Conservation (phyloP, 225 moss, liverwort and hornwort species). For the Ulota crispa region DNA sequence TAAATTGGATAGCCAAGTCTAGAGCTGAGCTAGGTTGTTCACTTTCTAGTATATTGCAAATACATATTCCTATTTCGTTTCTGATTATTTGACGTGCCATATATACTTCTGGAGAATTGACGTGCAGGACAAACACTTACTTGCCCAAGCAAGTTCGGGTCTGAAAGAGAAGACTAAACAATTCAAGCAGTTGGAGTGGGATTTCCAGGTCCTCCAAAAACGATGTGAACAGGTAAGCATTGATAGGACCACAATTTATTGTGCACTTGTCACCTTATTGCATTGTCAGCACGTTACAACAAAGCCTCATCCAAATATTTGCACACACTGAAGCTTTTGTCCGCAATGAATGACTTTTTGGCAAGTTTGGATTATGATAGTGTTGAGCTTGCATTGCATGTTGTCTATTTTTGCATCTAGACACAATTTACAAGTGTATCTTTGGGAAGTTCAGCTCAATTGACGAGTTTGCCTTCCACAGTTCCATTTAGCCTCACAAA, state of each 20-base stretch:
- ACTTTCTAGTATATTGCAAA: background rate
- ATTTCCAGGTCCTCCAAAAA: slow-evolving; percentile 69
- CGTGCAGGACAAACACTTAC: slow-evolving; percentile 61
- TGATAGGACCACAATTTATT: background rate
- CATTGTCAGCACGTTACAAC: background rate
- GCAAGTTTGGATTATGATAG: background rate
- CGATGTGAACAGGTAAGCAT: slow-evolving; percentile 46
- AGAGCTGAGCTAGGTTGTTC: background rate
- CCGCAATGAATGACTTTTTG: background rate
- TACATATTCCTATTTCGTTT: background rate
- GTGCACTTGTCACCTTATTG: no score
- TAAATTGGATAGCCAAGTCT: background rate
- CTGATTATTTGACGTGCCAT: background rate
- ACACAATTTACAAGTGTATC: no score
- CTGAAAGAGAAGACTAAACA: slow-evolving; percentile 61
- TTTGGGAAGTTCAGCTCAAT: no score
- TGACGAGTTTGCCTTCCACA: background rate
- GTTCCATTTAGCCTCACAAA: fast-evolving
- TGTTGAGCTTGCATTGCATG: background rate
- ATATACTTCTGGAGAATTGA: background rate
- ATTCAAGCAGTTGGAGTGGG: slow-evolving; percentile 70
- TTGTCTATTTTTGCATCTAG: no score
- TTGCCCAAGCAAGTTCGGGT: slow-evolving; percentile 43
- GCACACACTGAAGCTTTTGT: background rate
- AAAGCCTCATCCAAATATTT: background rate